Base-by-base conservation (phyloP, 192 early-diverging fungal species). In the Linnemannia schmuckeri region DNA sequence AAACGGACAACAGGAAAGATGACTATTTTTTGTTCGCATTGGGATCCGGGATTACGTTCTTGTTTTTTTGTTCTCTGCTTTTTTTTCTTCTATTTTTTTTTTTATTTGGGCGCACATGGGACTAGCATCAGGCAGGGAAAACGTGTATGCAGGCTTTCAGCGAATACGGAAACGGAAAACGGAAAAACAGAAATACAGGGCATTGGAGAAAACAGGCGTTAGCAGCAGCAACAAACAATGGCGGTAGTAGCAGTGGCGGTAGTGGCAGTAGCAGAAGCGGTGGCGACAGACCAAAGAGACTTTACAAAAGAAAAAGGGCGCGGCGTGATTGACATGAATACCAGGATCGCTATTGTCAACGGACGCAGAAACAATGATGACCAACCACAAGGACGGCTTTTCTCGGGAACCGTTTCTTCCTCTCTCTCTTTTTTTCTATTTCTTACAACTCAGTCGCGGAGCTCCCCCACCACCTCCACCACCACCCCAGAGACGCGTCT, bases 401-500 rank as follows among this genome's bases (percentile, higher is more conserved):
- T 87, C 70, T 81, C 85, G 85, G 85, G 76, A 87, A 81, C 79
- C 79, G 70, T 80, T 86, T 77, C 68, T 85, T 72, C 70, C 76
- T 75, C 52, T 49, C 42, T 49, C 37, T 70, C 44, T 63, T 75
- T 78, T 47, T 75, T 75, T 75, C 72, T 69, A 42, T 70, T 55
- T 87, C 72, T 75, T 76, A 30, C n/a, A 61, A 30, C 35, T 27
- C 75, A 81, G 85, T 74, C 79, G 85, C 55, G 85, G 79, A 72
- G 79, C 76, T 42, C 85, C 85, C 81, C 85, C 79, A 81, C 85
- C 85, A 87, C 85, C 85, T 78, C 85, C 85, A 7, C 85, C 85
- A 78, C 85, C 85, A 81, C 85, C 85, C 69, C 85, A 87, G 79
- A 76, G 85, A 87, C 85, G 85, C 54, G 76, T 81, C 76, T 87